Base-by-base conservation (phyloP, 1,139 yeast genomes). In the Pichia sp. region DNA sequence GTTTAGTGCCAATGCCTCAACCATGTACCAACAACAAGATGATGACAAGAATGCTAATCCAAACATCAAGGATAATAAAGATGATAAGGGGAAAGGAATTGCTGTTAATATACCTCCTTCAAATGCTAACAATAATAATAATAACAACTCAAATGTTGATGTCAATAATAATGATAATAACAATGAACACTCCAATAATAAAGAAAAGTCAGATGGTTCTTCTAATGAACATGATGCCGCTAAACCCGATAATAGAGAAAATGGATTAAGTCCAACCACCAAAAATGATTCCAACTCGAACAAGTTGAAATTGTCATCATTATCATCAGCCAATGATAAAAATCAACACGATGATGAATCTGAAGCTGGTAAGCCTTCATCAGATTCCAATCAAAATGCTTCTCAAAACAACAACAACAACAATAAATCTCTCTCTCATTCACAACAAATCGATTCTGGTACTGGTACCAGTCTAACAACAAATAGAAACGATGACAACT, bases 401-500 rank as follows among this genome's bases (percentile, higher is more conserved):
- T 22, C 40, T n/a, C 15, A 30, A 11, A 15, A 40, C 14, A 5
- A 37, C 21, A 19, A 21, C 20, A 36, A 33, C n/a, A 30, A n/a
- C 11, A 31, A 31, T 34, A 14, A 11, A 17, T 24, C 27, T 24
- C 27, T 24, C 27, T 24, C 27, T 24, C 27, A 24, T 8, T 8
- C 10, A 24, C 27, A 24, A 24, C 27, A 24, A 8, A 31, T 28
- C n/a, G n/a, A 28, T 28, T 28, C 42, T 39, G 33, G 40, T 27
- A 21, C 32, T n/a, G 40, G 40, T 38, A 21, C 40, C 33, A 38
- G 40, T 28, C 14, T 24, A 19, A n/a, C 19, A 27, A 28, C 19
- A 24, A 38, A 11, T 27, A 38, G 31, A 38, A 38, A 19, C 17
- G 22, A 33, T 33, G 41, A 40, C 31, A 33, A 27, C 37, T 40